Percentiles rank a stretch among this genome's conserved stretches.
These are phyloP conservation scores for Tolypocladium amazonense DNA, from an alignment of 2,329 filamentous ascomycete species.

Conservation along the genomic window DNA sequence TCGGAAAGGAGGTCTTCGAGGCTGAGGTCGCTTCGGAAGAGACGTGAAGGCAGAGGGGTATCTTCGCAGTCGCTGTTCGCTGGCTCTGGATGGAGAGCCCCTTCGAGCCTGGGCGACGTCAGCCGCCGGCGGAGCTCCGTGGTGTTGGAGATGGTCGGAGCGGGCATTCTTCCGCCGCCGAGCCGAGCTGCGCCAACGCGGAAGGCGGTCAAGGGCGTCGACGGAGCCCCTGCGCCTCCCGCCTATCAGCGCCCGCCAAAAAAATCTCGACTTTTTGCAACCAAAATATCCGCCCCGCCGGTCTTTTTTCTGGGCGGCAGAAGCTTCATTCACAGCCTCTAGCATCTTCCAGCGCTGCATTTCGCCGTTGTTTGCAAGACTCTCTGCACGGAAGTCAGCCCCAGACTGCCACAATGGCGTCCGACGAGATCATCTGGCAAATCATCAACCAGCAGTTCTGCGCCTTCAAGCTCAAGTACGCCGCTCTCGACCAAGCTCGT, in stretches of 20 bases:
- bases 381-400: not conserved
- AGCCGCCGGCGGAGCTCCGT: not conserved
- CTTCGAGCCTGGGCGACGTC: not conserved
- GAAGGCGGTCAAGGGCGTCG: conserved; percentile 11
- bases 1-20: not conserved
- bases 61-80: not conserved
- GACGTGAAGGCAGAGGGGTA: not conserved
- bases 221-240: not conserved
- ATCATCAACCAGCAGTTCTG: conserved; percentile 95
- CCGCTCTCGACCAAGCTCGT: not conserved
- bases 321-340: not conserved
- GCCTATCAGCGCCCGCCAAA: conserved; percentile 9
- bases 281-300: conserved; percentile 8
- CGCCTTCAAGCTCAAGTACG: conserved; percentile 85
- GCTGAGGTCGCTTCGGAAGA: not conserved
- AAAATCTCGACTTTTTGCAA: conserved; percentile 8
- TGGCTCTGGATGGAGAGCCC: not conserved
- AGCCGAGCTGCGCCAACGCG: conserved; percentile 1
- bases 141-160: not conserved
- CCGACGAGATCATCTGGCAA: conserved; percentile 95
- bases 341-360: not conserved
- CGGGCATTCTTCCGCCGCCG: conserved; percentile 8
- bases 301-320: conserved; percentile 5
- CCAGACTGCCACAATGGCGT: conserved; percentile 50
- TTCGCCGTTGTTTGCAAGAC: conserved; percentile 6